Evolutionary conservation across 2,329 filamentous ascomycete species (phyloP).

Genomic region (Fusarium odoratissimum): DNA sequence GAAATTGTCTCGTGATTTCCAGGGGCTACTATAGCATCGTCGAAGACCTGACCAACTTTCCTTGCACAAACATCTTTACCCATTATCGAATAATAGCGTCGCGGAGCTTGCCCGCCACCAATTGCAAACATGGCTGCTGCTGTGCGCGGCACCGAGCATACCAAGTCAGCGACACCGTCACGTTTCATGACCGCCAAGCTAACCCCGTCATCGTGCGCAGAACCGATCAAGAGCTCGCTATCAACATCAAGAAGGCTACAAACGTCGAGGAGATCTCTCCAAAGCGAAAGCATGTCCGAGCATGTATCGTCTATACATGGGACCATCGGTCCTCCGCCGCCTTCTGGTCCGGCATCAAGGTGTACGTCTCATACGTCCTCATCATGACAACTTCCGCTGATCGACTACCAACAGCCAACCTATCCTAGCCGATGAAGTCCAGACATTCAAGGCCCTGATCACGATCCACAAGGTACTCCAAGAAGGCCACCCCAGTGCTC

Average conservation of each 20-base stretch:
- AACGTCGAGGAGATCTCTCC: constrained; percentile 75
- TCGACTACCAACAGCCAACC: constrained; percentile 74
- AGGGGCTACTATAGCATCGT: constrained; percentile 31
- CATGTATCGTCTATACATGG: constrained; percentile 99
- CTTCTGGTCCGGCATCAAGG: constrained; percentile 99
- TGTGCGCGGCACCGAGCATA: constrained; percentile 51
- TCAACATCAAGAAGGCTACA: constrained; percentile 78
- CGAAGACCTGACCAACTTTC: constrained; percentile 19
- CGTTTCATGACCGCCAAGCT: constrained; percentile 19
- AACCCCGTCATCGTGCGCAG: constrained; percentile 52
- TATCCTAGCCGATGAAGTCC: constrained; percentile 97
- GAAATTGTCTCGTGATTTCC: constrained; percentile 44
- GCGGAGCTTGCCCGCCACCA: constrained; percentile 30
- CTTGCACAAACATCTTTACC: constrained; percentile 13
- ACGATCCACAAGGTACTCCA: constrained; percentile 98
- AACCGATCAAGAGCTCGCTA: constrained; percentile 75
- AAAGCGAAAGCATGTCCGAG: constrained; percentile 93
- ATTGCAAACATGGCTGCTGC: constrained; percentile 47
- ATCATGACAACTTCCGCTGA: constrained; percentile 17
- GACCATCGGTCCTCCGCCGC: constrained; percentile 95
- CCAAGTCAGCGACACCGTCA: constrained; percentile 47
- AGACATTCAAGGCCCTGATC: constrained; percentile 98
- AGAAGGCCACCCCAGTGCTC: constrained; percentile 88
- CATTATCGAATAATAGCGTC: constrained; percentile 12
- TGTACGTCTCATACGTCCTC: constrained; percentile 69